Base-by-base conservation (phyloP, 306 rosid genomes). In the Citrullus mucosospermus region DNA sequence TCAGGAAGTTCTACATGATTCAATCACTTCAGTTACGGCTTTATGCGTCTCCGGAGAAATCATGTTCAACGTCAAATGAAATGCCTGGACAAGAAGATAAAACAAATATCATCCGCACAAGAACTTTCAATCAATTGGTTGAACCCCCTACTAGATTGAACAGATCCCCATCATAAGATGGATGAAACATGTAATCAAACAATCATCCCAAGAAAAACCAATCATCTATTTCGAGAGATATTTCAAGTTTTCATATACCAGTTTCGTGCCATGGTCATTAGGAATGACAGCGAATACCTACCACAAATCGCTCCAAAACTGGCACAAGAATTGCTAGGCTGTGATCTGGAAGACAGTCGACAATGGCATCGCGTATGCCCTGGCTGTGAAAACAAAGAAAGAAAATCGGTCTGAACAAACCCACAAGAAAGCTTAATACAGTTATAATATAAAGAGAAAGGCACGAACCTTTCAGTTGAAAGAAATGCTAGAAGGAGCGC, bases 301-400 rank as follows among this genome's bases (percentile, higher is more conserved):
- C 99, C 98, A 92, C 97, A 77, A 96, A 96, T 90, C 98, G 92
- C 74, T 96, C 99, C 89, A 96, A 71, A 65, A 96, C 99, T 22
- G 99, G 99, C 38, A 96, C 99, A 50, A 95, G 96, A 78, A 82
- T 79, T 12, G 91, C 74, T 78, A 96, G 87, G 83, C 84, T 96
- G 90, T 78, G 88, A 32, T 83, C 84, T 22, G 92, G 92, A 20
- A 88, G 92, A 84, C 83, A 82, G 79, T 79, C 87, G 3, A 86
- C 85, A n/a, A 88, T 88, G 9, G 87, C 83, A 4, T 81, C 80
- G 0, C 92, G 88, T 65, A 84, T 80, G 20, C 79, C 75, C 84
- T 85, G 82, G 48, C 92, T 88, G 87, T 3, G 72, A 43, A 74
- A 15, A 74, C 20, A 38, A 78, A 65, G 80, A 76, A 48, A 38